Evolutionary conservation across 2,329 filamentous ascomycete genomes (phyloP).

Genomic region (Calonectria honghensis): DNA sequence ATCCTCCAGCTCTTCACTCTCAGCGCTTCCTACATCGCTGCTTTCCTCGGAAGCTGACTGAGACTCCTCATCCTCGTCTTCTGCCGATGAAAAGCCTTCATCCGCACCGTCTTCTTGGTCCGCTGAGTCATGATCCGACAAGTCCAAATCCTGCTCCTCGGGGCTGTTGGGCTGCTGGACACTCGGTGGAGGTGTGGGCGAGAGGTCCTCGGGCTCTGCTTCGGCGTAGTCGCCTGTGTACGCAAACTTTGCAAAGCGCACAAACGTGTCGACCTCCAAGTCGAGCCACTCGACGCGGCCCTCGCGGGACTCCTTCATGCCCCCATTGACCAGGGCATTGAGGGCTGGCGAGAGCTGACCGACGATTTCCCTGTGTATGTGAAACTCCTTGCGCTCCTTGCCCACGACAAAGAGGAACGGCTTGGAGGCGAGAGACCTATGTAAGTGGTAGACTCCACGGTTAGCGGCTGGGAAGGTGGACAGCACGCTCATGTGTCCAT

Average conservation of each 20-base stretch:
- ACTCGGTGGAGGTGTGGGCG: not conserved
- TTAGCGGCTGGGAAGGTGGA: not conserved
- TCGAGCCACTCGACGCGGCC: constrained; percentile 52
- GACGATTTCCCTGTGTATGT: constrained; percentile 51
- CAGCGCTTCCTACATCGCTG: constrained; percentile 16
- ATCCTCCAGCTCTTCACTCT: constrained; percentile 24
- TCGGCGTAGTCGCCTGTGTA: constrained; percentile 52
- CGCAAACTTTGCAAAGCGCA: constrained; percentile 53
- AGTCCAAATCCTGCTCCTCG: not conserved
- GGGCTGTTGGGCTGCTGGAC: not conserved
- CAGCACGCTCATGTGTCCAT: too few relatives aligned
- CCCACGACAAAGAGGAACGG: constrained; percentile 53
- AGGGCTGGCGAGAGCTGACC: constrained; percentile 49
- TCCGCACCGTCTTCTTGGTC: constrained; percentile 20
- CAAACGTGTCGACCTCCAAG: constrained; percentile 53
- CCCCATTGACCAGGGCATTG: constrained; percentile 51
- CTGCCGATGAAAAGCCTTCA: constrained; percentile 19
- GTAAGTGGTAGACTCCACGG: not conserved
- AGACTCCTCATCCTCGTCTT: constrained; percentile 20
- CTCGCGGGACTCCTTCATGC: constrained; percentile 52
- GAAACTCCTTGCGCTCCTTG: constrained; percentile 49
- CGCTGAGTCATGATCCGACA: constrained; percentile 12
- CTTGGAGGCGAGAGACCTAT: constrained; percentile 51
- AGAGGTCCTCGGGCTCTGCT: constrained; percentile 42
- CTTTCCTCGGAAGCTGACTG: constrained; percentile 5